phyloP scores from a whole-genome alignment of 768 basidiomycete genomes.

The Lepiota brunneoincarnata region DNA sequence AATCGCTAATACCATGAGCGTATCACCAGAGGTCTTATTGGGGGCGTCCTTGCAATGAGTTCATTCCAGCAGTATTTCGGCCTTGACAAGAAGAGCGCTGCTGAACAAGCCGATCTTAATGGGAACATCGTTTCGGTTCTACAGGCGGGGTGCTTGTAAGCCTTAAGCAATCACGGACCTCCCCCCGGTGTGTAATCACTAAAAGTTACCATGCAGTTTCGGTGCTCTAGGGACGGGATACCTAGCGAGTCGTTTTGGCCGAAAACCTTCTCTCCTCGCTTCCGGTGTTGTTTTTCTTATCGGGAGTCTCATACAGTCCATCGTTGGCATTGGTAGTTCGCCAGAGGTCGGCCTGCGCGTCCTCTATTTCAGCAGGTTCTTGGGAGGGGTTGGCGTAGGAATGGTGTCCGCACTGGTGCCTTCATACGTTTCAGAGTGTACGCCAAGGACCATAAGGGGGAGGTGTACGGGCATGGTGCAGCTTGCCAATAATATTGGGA shows the following conservation, averaged over 20 bases:
- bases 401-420: constrained; percentile 49
- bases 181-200: background rate
- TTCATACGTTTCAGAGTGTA: constrained; percentile 50
- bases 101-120: constrained; percentile 37
- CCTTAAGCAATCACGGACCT: background rate
- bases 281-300: constrained; percentile 46
- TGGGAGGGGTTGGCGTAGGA: constrained; percentile 61
- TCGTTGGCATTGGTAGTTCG: constrained; percentile 40
- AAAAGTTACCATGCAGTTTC: constrained; percentile 28
- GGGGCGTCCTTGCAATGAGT: constrained; percentile 42
- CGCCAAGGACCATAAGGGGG: constrained; percentile 45
- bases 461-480: constrained; percentile 47
- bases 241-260: constrained; percentile 40
- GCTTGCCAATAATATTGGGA: constrained; percentile 32
- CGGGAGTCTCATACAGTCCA: constrained; percentile 44
- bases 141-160: constrained; percentile 49
- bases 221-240: constrained; percentile 41
- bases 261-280: constrained; percentile 40
- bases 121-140: constrained; percentile 53
- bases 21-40: constrained; percentile 36
- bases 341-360: constrained; percentile 31
- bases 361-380: constrained; percentile 49
- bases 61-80: constrained; percentile 51
- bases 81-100: constrained; percentile 32
- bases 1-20: background rate